Evolutionary conservation across 2,329 filamentous ascomycete genomes (phyloP).

Genomic region (Fusarium veterinarium): DNA sequence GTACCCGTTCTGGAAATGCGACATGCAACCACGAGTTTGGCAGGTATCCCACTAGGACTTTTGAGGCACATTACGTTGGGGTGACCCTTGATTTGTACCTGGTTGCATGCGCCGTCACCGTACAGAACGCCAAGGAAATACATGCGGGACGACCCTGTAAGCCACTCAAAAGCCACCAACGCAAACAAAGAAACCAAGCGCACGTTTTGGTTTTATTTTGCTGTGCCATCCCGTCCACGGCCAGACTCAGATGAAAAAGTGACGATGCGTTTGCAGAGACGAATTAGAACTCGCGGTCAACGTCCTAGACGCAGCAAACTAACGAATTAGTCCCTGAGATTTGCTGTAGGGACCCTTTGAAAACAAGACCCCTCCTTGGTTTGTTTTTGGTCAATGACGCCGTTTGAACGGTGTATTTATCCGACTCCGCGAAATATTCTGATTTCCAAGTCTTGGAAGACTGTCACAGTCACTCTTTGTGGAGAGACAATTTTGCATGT

Average conservation of each 20-base stretch:
- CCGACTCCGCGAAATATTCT: conserved; percentile 27
- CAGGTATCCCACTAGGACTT: conserved; percentile 10
- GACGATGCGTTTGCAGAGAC: neutral
- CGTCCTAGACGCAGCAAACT: neutral
- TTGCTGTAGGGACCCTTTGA: conserved; percentile 28
- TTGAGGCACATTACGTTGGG: neutral
- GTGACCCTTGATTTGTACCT: conserved; percentile 18
- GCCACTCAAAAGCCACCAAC: conserved; percentile 15
- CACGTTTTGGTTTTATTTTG: conserved; percentile 11
- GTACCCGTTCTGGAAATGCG: conserved; percentile 10
- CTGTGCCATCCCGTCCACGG: neutral
- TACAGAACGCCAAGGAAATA: conserved; percentile 20
- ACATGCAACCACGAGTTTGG: conserved; percentile 20
- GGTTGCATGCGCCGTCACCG: neutral
- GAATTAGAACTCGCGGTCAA: neutral
- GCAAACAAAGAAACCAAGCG: conserved; percentile 20
- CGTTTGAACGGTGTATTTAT: conserved; percentile 14
- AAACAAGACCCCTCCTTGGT: neutral
- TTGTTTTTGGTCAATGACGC: conserved; percentile 26
- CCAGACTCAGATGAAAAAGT: conserved; percentile 2
- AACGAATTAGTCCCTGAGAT: conserved; percentile 11
- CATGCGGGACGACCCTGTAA: conserved; percentile 31
- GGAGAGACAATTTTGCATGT: conserved; percentile 3
- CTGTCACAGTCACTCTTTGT: conserved; percentile 5
- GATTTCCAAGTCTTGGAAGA: neutral